phyloP scores from a whole-genome alignment of 148 eudicot genomes.

The Pharnaceum exiguum region DNA sequence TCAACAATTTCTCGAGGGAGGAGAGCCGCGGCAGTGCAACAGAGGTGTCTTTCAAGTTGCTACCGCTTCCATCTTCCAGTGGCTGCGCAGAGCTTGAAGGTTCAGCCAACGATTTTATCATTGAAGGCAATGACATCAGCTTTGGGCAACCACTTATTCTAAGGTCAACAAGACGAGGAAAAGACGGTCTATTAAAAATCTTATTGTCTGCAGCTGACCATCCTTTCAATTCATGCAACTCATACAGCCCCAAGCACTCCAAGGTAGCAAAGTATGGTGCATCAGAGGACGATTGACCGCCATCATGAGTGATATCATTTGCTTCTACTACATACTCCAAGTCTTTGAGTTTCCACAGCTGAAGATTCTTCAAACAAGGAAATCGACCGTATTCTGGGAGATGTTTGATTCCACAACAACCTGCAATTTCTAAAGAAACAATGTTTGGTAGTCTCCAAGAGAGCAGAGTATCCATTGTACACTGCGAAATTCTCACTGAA shows the following conservation, averaged over 20 bases:
- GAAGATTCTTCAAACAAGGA: constrained; percentile 13
- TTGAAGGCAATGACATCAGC: constrained; percentile 6
- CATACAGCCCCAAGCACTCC: neutral
- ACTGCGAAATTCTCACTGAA: too few relatives aligned
- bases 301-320: neutral
- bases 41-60: constrained; percentile 1
- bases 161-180: constrained; percentile 8
- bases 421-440: neutral
- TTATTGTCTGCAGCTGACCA: neutral
- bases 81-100: constrained; percentile 12
- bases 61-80: constrained; percentile 3
- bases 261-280: constrained; percentile 2
- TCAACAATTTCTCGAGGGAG: constrained; percentile 3
- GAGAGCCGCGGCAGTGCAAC: neutral
- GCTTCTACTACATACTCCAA: constrained; percentile 17
- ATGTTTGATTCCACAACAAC: neutral
- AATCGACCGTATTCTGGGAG: constrained; percentile 12
- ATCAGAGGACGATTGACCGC: neutral
- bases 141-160: neutral
- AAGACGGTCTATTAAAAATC: neutral
- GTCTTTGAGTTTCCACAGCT: neutral
- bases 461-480: too few relatives aligned
- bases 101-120: too few relatives aligned
- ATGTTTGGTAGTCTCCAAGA: too few relatives aligned
- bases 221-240: neutral